Percentiles rank a stretch among this genome's conserved stretches.
Conservation (phyloP, 805 yeast species). For the Ogataea ganodermae region DNA sequence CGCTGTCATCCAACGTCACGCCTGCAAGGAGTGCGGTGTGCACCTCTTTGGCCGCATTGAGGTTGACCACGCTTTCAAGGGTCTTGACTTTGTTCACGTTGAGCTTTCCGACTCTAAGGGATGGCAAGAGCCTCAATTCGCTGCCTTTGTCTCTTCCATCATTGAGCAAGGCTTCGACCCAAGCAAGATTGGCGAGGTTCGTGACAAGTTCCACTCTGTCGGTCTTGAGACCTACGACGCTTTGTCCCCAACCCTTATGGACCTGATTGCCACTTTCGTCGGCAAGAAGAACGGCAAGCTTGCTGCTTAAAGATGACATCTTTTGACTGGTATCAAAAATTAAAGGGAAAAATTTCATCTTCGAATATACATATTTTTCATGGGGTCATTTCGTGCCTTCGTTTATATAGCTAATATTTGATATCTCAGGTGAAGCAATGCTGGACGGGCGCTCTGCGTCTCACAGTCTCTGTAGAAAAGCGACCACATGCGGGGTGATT, state of each 20-base stretch:
- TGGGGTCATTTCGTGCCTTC: neutral
- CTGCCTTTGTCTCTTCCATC: conserved; percentile 15
- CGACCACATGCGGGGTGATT: neutral
- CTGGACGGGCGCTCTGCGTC: too few relatives aligned
- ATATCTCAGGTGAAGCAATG: neutral
- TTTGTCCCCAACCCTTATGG: conserved; percentile 14
- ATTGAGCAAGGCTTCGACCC: conserved; percentile 17
- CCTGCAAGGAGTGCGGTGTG: conserved; percentile 14
- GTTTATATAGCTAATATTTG: conserved; percentile 1
- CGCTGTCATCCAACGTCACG: conserved; percentile 15
- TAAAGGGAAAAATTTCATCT: neutral
- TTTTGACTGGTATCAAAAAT: conserved; percentile 1
- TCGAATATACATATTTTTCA: neutral
- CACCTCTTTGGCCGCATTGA: conserved; percentile 14
- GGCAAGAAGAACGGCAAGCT: conserved; percentile 13
- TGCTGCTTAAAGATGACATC: neutral
- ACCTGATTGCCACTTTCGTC: conserved; percentile 10
- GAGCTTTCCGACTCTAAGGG: conserved; percentile 14
- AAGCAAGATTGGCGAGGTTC: conserved; percentile 13
- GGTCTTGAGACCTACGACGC: conserved; percentile 14
- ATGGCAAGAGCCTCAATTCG: conserved; percentile 16
- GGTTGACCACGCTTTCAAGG: conserved; percentile 13
- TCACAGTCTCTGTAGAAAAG: neutral
- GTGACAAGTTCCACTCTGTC: conserved; percentile 14
- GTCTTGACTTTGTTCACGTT: conserved; percentile 14